A percentile compares a stretch with the other conserved stretches of the same genome.
These are phyloP conservation scores for Cercophora sp. DNA, from an alignment of 495 filamentous ascomycete species.

Conservation along the genomic window DNA sequence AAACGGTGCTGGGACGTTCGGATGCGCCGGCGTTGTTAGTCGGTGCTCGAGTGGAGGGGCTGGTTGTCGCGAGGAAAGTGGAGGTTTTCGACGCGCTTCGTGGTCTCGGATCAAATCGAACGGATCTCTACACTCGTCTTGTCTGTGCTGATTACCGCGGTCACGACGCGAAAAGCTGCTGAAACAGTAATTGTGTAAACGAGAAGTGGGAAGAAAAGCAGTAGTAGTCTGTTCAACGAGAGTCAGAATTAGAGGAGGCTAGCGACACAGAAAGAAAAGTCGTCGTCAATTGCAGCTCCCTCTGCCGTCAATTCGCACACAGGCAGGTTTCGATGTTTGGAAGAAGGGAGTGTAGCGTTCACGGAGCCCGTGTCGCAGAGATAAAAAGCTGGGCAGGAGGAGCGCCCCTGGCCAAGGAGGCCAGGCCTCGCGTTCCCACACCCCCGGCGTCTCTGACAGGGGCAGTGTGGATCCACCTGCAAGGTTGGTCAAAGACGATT, in stretches of 20 bases:
- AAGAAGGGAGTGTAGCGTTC: neutral
- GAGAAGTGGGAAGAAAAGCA: constrained; percentile 13
- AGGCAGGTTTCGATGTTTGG: neutral
- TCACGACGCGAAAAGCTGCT: constrained; percentile 1
- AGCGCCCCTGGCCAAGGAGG: constrained; percentile 12
- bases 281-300: constrained; percentile 12
- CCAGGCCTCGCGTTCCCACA: constrained; percentile 10
- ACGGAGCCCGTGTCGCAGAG: too few species aligned
- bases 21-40: too few species aligned
- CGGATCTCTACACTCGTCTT: constrained; percentile 1
- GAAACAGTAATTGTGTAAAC: constrained; percentile 8
- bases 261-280: constrained; percentile 7
- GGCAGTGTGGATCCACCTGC: neutral
- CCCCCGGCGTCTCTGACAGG: neutral
- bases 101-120: neutral
- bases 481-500: neutral
- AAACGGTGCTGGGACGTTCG: too few species aligned
- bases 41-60: too few species aligned
- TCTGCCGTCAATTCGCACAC: constrained; percentile 13
- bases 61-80: neutral
- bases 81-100: neutral
- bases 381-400: constrained; percentile 8
- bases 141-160: neutral
- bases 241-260: constrained; percentile 32
- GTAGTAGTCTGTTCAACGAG: constrained; percentile 30